Base-by-base conservation (phyloP, 2,329 filamentous ascomycete genomes). In the Sphaerulina vaccinii region DNA sequence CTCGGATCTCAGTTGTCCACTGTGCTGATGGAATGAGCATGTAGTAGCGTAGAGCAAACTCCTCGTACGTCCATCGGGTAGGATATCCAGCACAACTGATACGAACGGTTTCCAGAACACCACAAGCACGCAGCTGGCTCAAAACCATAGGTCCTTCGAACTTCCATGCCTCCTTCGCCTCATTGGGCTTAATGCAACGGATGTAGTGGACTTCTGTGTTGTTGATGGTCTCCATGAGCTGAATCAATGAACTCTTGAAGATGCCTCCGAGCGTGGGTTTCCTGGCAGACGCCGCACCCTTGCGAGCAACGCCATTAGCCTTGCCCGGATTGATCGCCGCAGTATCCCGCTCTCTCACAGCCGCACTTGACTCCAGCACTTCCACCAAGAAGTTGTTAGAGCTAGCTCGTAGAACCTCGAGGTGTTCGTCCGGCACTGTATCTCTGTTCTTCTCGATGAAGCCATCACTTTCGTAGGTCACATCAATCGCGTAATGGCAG, bases 401-500 rank as follows among this genome's bases (percentile, higher is more conserved):
- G 1, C 90, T 95, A 45, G 85, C 84, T 62, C 84, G 86, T 59
- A 99, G 80, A 32, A 99, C 87, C 53, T 93, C 90, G 85, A 99
- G 88, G 69, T 97, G 93, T 75, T 99, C 93, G 68, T 99, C 93
- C 5, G 93, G 93, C 40, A 99, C 93, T 16, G 95, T 99, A 71
- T 99, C 93, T 71, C 93, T 85, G 73, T 99, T 99, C 81, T 99
- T 99, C 72, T 99, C 95, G 65, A 99, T 96, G 74, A 99, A 99
- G 40, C 93, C 93, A 64, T 99, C 93, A 1, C 92, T 97, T 72
- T 99, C 93, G 70, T 99, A 99, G 15, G 92, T 97, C 63, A 99
- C 93, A 66, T 99, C 93, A 51, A 99, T 80, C 46, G 93, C 93
- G 73, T 99, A 99, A 74, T 99, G 95, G 72, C 92, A 97, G 57